Evolutionary conservation across 495 filamentous ascomycete genomes (phyloP).

Genomic region (Pyronema domesticum): DNA sequence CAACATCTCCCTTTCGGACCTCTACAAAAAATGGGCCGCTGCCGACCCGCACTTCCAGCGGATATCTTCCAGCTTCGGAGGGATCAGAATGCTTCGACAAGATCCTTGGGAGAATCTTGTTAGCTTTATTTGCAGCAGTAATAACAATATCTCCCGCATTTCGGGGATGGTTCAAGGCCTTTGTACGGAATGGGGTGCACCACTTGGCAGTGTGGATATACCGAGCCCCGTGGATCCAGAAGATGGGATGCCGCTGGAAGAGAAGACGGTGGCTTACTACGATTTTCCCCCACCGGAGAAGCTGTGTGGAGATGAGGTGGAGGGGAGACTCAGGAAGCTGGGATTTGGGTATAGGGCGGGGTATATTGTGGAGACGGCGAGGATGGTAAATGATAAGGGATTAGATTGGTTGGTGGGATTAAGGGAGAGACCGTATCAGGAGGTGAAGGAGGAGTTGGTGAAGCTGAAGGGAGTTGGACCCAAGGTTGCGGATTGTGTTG

Average conservation of each 20-base stretch:
- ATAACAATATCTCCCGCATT: slow-evolving; percentile 93
- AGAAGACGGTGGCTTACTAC: slow-evolving; percentile 43
- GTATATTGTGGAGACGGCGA: slow-evolving; percentile 73
- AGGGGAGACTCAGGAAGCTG: slow-evolving; percentile 56
- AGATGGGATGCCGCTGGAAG: slow-evolving; percentile 6
- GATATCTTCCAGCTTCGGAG: slow-evolving; percentile 70
- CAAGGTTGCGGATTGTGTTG: slow-evolving; percentile 94
- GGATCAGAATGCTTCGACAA: slow-evolving; percentile 86
- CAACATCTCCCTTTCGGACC: slow-evolving; percentile 43
- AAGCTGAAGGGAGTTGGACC: slow-evolving; percentile 74
- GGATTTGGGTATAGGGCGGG: slow-evolving; percentile 92
- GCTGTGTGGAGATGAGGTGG: slow-evolving; percentile 49
- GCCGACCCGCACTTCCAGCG: slow-evolving; percentile 78
- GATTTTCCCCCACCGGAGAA: slow-evolving; percentile 68
- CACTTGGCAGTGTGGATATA: slow-evolving; percentile 47
- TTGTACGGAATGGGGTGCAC: slow-evolving; percentile 64
- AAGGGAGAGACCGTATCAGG: slow-evolving; percentile 48
- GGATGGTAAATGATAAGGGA: slow-evolving; percentile 46
- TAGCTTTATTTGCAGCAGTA: slow-evolving; percentile 93
- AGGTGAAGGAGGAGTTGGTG: slow-evolving; percentile 67
- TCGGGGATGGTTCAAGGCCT: slow-evolving; percentile 92
- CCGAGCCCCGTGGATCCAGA: too few species aligned
- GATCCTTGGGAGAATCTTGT: slow-evolving; percentile 92
- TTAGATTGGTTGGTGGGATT: slow-evolving; percentile 60
- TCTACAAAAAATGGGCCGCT: slow-evolving; percentile 77